Evolutionary conservation across 345 rosid species (phyloP).

Genomic region (Bretschneidera sinensis): DNA sequence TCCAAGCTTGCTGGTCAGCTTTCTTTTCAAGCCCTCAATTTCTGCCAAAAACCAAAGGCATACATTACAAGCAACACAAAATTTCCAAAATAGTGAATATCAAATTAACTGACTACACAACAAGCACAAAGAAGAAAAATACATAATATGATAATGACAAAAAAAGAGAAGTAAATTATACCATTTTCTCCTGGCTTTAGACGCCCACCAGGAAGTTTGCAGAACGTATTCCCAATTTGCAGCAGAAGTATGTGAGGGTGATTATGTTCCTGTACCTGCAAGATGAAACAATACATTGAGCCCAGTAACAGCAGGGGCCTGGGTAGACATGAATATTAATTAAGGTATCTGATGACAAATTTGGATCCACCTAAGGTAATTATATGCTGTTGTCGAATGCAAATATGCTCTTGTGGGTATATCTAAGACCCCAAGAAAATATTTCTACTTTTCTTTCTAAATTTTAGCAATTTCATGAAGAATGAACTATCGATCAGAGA

Average conservation of each 20-base stretch:
- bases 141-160: neutral
- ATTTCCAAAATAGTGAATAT: neutral
- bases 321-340: neutral
- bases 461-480: too few species aligned
- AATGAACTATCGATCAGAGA: too few species aligned
- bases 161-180: conserved; percentile 18
- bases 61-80: conserved; percentile 4
- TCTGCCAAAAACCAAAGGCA: conserved; percentile 36
- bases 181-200: conserved; percentile 98
- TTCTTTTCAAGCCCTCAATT: conserved; percentile 91
- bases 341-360: neutral
- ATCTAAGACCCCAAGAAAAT: too few species aligned
- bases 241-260: conserved; percentile 97
- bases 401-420: too few species aligned
- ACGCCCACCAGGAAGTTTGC: conserved; percentile 99
- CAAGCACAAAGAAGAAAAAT: neutral
- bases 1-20: conserved; percentile 92
- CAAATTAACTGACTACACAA: neutral
- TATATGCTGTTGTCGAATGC: too few species aligned
- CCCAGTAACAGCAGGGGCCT: neutral
- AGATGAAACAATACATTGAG: conserved; percentile 7
- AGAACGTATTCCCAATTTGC: conserved; percentile 94
- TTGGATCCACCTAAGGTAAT: neutral
- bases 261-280: conserved; percentile 96
- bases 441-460: too few species aligned